phyloP scores from a whole-genome alignment of 169 alveolate species.

The Plasmodium coatneyi region DNA sequence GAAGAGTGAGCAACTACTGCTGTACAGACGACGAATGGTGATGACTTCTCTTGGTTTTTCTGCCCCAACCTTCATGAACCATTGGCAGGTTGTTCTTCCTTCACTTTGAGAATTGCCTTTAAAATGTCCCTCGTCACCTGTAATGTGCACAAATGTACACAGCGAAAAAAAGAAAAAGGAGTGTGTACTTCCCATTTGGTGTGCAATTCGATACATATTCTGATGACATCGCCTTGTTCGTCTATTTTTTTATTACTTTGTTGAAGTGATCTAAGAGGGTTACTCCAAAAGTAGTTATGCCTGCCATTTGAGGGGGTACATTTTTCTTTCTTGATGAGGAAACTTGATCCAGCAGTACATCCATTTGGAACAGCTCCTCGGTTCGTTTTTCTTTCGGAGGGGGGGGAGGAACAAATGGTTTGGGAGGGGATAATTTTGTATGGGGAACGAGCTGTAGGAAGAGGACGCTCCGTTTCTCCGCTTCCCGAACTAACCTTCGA shows the following conservation, averaged over 20 bases:
- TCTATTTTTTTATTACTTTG: slow-evolving; percentile 7
- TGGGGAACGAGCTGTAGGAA: background rate
- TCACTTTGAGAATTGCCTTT: slow-evolving; percentile 31
- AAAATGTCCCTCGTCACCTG: slow-evolving; percentile 21
- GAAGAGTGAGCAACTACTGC: background rate
- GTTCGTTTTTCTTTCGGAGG: slow-evolving; percentile 28
- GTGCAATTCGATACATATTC: background rate
- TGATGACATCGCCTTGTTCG: background rate
- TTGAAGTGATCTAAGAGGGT: slow-evolving; percentile 39
- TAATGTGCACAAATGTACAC: background rate
- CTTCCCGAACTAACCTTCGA: slow-evolving; percentile 30
- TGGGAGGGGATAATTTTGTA: background rate
- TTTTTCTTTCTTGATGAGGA: background rate
- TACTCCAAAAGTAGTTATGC: slow-evolving; percentile 60
- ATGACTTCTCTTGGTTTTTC: background rate
- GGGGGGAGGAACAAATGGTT: background rate
- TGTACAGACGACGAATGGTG: background rate
- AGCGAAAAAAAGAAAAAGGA: background rate
- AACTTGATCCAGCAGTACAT: background rate
- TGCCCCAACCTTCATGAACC: background rate
- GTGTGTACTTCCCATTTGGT: background rate
- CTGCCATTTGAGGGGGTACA: slow-evolving; percentile 16
- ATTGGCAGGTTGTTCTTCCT: slow-evolving; percentile 20
- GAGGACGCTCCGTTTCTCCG: background rate
- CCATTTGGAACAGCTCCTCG: slow-evolving; percentile 10